A percentile compares a stretch with the other conserved stretches of the same genome.
Evolutionary conservation across 306 rosid genomes (phyloP).

Genomic region (Vigna radiata): DNA sequence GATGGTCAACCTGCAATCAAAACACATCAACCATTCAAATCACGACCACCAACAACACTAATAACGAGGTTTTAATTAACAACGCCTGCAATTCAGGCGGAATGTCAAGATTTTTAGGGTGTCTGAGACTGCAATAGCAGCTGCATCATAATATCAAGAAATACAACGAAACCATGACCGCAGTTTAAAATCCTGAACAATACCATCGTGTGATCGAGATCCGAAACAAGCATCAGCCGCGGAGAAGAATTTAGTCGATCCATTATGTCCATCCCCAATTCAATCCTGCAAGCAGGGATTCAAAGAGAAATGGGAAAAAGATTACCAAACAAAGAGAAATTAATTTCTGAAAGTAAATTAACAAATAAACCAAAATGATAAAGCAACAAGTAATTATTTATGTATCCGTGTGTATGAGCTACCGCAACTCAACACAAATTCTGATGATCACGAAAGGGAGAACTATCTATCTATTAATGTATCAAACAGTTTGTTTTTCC

Average conservation of each 20-base stretch:
- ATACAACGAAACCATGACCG: not conserved
- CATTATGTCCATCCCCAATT: conserved; percentile 53
- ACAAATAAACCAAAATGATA: conserved; percentile 23
- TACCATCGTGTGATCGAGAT: conserved; percentile 99
- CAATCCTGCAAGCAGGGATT: conserved; percentile 38
- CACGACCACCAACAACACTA: conserved; percentile 13
- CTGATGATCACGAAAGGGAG: not conserved
- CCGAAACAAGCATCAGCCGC: conserved; percentile 93
- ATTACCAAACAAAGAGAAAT: not conserved
- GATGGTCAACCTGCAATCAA: conserved; percentile 90
- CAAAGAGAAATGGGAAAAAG: not conserved
- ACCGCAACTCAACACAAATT: not conserved
- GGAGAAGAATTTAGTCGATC: conserved; percentile 67
- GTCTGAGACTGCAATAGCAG: not conserved
- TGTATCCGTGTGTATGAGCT: not conserved
- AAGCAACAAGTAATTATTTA: conserved; percentile 9
- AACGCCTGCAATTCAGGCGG: not conserved
- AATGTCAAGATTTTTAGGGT: not conserved
- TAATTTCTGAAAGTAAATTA: not conserved
- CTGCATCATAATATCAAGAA: not conserved
- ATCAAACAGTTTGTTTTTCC: no score
- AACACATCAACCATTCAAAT: conserved; percentile 37
- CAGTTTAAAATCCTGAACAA: not conserved
- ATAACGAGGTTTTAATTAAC: not conserved
- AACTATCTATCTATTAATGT: no score